Evolutionary conservation across 1,139 yeast genomes (phyloP), one percentile per base, ranked within the genome.

Genomic region (Spathaspora sp.): DNA sequence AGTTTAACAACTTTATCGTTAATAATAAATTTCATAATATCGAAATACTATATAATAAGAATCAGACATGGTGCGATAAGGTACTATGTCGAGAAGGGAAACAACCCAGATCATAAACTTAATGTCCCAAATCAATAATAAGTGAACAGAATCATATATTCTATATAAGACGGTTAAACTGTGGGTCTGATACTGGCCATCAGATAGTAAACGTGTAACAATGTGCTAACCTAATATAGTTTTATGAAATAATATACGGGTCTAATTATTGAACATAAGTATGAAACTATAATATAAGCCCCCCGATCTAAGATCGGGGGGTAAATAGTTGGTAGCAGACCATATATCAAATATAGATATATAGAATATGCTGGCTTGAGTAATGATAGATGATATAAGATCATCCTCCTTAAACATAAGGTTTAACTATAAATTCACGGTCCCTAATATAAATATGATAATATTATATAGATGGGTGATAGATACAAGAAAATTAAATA

Each of bases 321-420:
- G n/a, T n/a, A 20, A 26, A 10, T 26, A 26, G 5, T 24, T 46
- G 44, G 49, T 47, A 47, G 47, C 44, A 42, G 49, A 46, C 24
- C 46, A 46, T 47, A 47, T 47, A 46, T 45, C 46, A 31, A 46
- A 23, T 26, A 26, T 15, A 47, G 46, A 45, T 46, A 47, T 47
- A 47, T 11, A 45, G 49, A 47, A 29, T 25, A 34, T 47, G 49
- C 49, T 47, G 49, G 41, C 49, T 47, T 47, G 49, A 47, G 49
- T 47, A 47, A 47, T 47, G 49, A 45, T 26, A 47, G 49, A 31
- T 42, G 46, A 38, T 47, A 38, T n/a, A 37, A 36, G 49, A 42
- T 37, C 46, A 42, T 44, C 49, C 49, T 24, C 39, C 7, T 16
- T 33, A 41, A 20, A 34, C 46, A 45, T 41, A 47, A 49, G 49